phyloP scores from a whole-genome alignment of 225 moss, liverwort and hornwort genomes.

The Thuidium tamariscinum region DNA sequence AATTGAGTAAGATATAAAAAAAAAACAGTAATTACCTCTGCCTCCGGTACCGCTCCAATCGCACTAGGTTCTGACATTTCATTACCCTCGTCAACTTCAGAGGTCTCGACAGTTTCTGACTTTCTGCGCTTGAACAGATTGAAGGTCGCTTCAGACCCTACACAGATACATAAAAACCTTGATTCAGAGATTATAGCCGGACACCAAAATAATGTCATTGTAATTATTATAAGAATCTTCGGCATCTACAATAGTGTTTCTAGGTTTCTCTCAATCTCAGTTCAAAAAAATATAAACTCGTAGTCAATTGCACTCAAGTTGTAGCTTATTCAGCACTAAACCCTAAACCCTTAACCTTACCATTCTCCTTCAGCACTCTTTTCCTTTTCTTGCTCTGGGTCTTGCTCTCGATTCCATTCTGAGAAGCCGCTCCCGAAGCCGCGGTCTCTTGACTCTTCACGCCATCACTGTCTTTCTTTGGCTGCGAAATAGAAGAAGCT shows the following conservation, averaged over 20 bases:
- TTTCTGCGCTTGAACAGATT: constrained; percentile 41
- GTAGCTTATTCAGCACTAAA: neutral
- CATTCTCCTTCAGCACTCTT: constrained; percentile 15
- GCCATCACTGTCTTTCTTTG: constrained; percentile 4
- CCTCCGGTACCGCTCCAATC: constrained; percentile 16
- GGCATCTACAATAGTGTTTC: neutral
- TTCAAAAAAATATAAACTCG: neutral
- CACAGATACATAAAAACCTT: neutral
- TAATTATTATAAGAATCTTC: neutral
- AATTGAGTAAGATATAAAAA: neutral
- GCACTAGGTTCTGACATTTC: neutral
- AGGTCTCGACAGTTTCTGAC: neutral
- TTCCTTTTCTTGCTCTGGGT: constrained; percentile 34
- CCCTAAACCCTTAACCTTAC: neutral
- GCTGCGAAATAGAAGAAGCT: neutral
- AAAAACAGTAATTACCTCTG: constrained; percentile 12
- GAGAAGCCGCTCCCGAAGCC: neutral
- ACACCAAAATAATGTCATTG: neutral
- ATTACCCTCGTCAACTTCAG: neutral
- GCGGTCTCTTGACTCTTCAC: neutral
- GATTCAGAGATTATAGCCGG: neutral
- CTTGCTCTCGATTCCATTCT: constrained; percentile 2
- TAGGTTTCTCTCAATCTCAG: neutral
- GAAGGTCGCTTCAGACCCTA: constrained; percentile 16
- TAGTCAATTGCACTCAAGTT: neutral